Conservation (phyloP, 208 protist species). For the Acanthamoeba polyphaga region DNA sequence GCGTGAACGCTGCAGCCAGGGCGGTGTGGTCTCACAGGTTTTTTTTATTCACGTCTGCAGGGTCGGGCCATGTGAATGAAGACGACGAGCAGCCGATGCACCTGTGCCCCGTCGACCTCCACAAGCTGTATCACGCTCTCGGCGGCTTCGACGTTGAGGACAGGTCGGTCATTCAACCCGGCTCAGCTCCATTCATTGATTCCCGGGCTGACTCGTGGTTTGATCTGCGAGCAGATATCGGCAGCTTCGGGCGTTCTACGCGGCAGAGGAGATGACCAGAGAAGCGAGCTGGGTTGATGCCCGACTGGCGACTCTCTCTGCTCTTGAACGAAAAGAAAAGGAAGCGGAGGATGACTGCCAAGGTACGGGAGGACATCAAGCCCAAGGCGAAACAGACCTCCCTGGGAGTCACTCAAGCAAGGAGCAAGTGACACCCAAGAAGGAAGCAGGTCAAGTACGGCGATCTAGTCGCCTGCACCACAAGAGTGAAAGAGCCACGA, state of each 20-base stretch:
- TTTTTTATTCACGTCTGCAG: not conserved
- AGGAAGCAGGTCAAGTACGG: not conserved
- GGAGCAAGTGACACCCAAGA: too few relatives aligned
- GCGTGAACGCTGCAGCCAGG: not conserved
- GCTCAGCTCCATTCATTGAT: not conserved
- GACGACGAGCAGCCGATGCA: slow-evolving; percentile 23
- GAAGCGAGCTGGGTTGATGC: not conserved
- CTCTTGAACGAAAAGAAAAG: not conserved
- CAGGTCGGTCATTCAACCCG: not conserved
- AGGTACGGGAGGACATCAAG: not conserved
- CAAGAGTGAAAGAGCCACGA: not conserved
- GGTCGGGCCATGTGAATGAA: slow-evolving; percentile 10
- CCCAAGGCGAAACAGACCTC: not conserved
- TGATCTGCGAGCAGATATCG: not conserved
- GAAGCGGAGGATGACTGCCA: not conserved
- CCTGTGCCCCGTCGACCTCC: slow-evolving; percentile 38
- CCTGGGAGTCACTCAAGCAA: not conserved
- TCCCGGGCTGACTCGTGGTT: not conserved
- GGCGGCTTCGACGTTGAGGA: slow-evolving; percentile 25
- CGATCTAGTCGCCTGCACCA: not conserved
- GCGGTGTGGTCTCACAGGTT: not conserved
- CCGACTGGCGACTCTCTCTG: not conserved
- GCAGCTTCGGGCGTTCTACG: not conserved
- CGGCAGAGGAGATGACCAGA: not conserved
- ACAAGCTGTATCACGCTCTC: slow-evolving; percentile 47